phyloP scores from a whole-genome alignment of 78 protist genomes.

The Dictyostelium purpureum region DNA sequence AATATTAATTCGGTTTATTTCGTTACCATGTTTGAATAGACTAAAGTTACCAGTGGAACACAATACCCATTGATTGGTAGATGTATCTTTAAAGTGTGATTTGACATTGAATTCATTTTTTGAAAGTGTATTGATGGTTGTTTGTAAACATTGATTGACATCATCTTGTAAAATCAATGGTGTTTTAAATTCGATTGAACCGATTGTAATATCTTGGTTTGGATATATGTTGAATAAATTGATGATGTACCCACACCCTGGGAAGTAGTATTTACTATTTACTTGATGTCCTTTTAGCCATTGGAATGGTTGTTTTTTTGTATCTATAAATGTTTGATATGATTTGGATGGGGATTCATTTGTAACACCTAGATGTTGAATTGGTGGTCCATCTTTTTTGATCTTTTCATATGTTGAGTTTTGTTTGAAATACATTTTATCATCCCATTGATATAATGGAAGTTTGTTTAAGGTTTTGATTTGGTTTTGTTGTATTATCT shows the following conservation, averaged over 20 bases:
- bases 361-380: not conserved
- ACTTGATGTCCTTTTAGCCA: not conserved
- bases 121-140: not conserved
- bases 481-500: not conserved
- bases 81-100: not conserved
- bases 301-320: not conserved
- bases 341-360: not conserved
- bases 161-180: not conserved
- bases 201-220: not conserved
- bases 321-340: not conserved
- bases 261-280: not conserved
- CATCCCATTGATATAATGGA: constrained; percentile 55
- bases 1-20: not conserved
- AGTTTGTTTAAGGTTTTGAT: not conserved
- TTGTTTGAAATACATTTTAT: constrained; percentile 1
- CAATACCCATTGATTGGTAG: not conserved
- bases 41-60: not conserved
- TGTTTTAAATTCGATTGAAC: not conserved
- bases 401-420: not conserved
- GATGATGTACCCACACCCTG: too few species aligned
- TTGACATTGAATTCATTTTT: not conserved
- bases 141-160: not conserved
- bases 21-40: not conserved
- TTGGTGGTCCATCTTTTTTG: not conserved
- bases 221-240: not conserved